phyloP scores from a whole-genome alignment of 805 yeast genomes.

The Saturnispora sanitii region DNA sequence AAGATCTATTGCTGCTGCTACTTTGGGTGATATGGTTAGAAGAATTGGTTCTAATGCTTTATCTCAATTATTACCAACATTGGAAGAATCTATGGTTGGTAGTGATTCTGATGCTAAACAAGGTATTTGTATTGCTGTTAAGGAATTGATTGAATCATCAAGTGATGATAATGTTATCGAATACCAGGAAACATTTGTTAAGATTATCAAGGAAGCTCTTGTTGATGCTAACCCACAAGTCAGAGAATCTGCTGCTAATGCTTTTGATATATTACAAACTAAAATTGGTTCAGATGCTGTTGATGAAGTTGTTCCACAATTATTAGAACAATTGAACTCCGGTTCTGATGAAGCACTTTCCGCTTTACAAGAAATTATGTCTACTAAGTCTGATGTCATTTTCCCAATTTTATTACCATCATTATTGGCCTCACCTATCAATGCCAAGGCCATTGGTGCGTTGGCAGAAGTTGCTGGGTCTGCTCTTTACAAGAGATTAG shows the following conservation, averaged over 20 bases:
- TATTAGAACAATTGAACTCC: slow-evolving; percentile 56
- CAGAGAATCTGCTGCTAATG: slow-evolving; percentile 83
- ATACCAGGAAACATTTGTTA: slow-evolving; percentile 60
- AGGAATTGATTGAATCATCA: slow-evolving; percentile 75
- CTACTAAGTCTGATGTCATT: slow-evolving; percentile 78
- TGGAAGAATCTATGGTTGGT: slow-evolving; percentile 50
- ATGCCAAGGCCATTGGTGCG: slow-evolving; percentile 81
- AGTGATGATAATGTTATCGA: slow-evolving; percentile 47
- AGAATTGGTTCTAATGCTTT: slow-evolving; percentile 87
- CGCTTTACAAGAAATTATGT: slow-evolving; percentile 88
- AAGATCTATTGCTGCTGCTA: slow-evolving; percentile 82
- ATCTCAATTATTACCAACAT: slow-evolving; percentile 73
- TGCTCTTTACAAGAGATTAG: slow-evolving; percentile 63
- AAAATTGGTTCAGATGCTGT: slow-evolving; percentile 76
- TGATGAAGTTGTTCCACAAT: slow-evolving; percentile 79
- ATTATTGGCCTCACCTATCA: slow-evolving; percentile 70
- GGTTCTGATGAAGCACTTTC: slow-evolving; percentile 66
- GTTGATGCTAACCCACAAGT: slow-evolving; percentile 66
- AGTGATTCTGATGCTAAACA: slow-evolving; percentile 81
- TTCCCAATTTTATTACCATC: slow-evolving; percentile 92
- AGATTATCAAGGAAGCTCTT: slow-evolving; percentile 68
- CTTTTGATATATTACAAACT: slow-evolving; percentile 81
- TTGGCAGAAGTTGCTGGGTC: slow-evolving; percentile 85
- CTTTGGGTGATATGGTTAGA: slow-evolving; percentile 89
- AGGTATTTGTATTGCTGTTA: slow-evolving; percentile 92